Evolutionary conservation across 2,329 filamentous ascomycete species (phyloP).

Genomic region (Annulohypoxylon truncatum): DNA sequence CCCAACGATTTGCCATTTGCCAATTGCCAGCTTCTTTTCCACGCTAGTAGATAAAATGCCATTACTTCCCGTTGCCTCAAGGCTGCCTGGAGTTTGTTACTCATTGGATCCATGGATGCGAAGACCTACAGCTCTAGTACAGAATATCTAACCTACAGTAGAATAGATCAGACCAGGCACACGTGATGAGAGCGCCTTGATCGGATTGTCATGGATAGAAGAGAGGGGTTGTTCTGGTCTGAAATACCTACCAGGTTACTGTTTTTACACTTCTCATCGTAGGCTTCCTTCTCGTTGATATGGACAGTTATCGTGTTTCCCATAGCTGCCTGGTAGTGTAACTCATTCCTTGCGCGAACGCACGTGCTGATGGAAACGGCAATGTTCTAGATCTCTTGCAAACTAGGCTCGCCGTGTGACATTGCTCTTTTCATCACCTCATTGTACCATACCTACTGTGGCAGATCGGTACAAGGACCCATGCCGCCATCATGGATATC

Average conservation of each 20-base stretch:
- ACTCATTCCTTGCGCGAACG: constrained; percentile 8
- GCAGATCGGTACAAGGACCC: background rate
- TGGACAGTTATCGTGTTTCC: constrained; percentile 16
- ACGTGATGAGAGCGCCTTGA: constrained; percentile 21
- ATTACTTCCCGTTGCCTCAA: background rate
- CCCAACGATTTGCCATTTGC: background rate
- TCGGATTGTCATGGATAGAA: constrained; percentile 13
- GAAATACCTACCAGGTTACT: constrained; percentile 2
- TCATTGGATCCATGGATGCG: background rate
- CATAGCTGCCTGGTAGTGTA: background rate
- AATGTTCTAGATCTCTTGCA: constrained; percentile 31
- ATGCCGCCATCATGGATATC: background rate
- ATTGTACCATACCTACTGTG: background rate
- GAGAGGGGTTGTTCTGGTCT: background rate
- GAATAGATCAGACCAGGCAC: background rate
- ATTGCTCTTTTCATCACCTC: constrained; percentile 8
- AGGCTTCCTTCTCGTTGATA: background rate
- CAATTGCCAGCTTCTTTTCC: background rate
- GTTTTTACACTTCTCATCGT: constrained; percentile 29
- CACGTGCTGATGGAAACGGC: constrained; percentile 13
- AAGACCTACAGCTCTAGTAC: background rate
- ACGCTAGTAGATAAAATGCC: background rate
- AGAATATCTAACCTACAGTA: background rate
- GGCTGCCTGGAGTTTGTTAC: background rate
- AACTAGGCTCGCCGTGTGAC: background rate